These are phyloP conservation scores for Aspergillus sparsus DNA, from an alignment of 495 filamentous ascomycete species.

Conservation along the genomic window DNA sequence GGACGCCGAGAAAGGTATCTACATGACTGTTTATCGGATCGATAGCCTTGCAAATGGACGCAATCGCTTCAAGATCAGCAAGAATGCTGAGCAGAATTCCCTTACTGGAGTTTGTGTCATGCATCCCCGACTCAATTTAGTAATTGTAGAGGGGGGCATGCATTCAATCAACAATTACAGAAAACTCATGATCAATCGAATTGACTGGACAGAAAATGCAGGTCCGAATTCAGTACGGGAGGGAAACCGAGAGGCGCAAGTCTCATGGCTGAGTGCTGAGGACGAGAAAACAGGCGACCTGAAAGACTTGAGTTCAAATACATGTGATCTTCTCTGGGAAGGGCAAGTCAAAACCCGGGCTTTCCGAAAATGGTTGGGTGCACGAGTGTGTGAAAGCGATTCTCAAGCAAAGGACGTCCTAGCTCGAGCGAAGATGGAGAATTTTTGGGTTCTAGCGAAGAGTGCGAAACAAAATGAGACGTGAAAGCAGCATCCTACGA, in stretches of 20 bases:
- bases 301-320: constrained; percentile 78
- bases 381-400: constrained; percentile 85
- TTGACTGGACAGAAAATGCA: constrained; percentile 90
- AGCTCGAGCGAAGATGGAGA: constrained; percentile 83
- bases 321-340: constrained; percentile 81
- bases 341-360: constrained; percentile 74
- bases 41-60: constrained; percentile 83
- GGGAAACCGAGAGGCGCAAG: constrained; percentile 60
- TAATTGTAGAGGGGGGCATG: constrained; percentile 88
- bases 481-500: constrained; percentile 13
- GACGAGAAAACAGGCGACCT: constrained; percentile 72
- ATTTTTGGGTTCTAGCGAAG: constrained; percentile 94
- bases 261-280: constrained; percentile 73
- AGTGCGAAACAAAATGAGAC: constrained; percentile 50
- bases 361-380: constrained; percentile 81
- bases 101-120: constrained; percentile 87
- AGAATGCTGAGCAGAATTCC: constrained; percentile 84
- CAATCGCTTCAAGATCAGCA: constrained; percentile 88
- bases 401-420: constrained; percentile 80
- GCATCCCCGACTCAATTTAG: constrained; percentile 80
- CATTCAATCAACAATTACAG: constrained; percentile 79
- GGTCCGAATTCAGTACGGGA: constrained; percentile 63
- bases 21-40: constrained; percentile 83
- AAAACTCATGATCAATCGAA: constrained; percentile 87
- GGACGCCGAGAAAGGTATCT: constrained; percentile 82